Evolutionary conservation across 352 stramenopile species (phyloP).

Genomic region (Globisporangium okanoganense): DNA sequence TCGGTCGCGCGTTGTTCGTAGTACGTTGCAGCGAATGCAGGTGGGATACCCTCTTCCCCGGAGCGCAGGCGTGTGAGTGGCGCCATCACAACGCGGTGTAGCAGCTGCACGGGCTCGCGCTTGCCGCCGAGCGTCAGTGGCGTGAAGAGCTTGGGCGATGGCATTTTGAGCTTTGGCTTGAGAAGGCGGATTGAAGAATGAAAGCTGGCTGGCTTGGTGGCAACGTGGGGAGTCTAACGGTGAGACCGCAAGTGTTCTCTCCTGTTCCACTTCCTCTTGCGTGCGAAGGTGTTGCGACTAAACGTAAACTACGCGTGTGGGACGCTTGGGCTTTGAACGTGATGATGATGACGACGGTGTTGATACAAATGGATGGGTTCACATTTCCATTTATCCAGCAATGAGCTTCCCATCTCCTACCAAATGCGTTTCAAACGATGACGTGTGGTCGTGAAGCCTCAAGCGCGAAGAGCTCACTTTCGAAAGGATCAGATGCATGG

Average conservation of each 20-base stretch:
- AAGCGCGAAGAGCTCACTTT: no score
- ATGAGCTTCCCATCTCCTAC: no score
- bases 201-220: no score
- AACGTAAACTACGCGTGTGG: background rate
- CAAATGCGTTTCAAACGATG: no score
- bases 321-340: background rate
- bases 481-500: no score
- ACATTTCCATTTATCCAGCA: no score
- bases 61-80: constrained; percentile 45
- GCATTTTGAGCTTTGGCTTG: background rate
- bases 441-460: no score
- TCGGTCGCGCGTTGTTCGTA: constrained; percentile 57
- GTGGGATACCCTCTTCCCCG: constrained; percentile 30
- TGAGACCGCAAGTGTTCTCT: background rate
- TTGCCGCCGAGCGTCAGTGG: constrained; percentile 39
- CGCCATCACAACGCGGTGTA: constrained; percentile 65
- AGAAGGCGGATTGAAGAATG: background rate
- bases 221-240: no score
- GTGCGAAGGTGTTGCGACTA: no score
- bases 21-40: constrained; percentile 42
- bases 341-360: background rate
- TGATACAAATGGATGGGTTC: no score
- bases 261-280: background rate
- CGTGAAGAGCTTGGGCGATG: constrained; percentile 37
- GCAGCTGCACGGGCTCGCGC: constrained; percentile 29